Conservation (phyloP, 257 asterid species). For the Vinca minor region DNA sequence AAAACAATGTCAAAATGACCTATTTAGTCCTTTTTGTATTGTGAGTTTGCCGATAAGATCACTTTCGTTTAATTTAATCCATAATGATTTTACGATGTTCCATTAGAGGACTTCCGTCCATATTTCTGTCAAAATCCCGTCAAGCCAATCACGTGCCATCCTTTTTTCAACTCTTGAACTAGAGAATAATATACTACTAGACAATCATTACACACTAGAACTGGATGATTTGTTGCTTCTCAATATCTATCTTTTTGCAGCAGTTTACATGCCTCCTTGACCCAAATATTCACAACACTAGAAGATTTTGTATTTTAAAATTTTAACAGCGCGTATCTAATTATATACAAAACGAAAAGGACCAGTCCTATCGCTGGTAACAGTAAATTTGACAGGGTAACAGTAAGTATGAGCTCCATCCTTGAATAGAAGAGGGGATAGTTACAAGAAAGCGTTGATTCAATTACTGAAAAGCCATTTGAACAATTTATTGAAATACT, state of each 20-base stretch:
- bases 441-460: not conserved
- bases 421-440: not conserved
- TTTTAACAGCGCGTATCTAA: not conserved
- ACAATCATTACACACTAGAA: not conserved
- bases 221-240: not conserved
- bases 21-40: too few species aligned
- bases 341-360: not conserved
- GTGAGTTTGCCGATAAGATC: too few species aligned
- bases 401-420: not conserved
- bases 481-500: not conserved
- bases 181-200: not conserved
- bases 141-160: too few species aligned
- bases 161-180: not conserved
- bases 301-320: not conserved
- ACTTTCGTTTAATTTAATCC: too few species aligned
- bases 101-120: too few species aligned
- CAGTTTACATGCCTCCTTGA: not conserved
- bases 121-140: too few species aligned
- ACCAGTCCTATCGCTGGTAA: not conserved
- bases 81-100: too few species aligned
- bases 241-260: not conserved
- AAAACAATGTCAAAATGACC: too few species aligned
- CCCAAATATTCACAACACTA: not conserved
- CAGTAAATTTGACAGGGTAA: not conserved
- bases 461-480: not conserved